Base-by-base conservation (phyloP, 192 early-diverging fungal genomes). In the Blastocladiella britannica region DNA sequence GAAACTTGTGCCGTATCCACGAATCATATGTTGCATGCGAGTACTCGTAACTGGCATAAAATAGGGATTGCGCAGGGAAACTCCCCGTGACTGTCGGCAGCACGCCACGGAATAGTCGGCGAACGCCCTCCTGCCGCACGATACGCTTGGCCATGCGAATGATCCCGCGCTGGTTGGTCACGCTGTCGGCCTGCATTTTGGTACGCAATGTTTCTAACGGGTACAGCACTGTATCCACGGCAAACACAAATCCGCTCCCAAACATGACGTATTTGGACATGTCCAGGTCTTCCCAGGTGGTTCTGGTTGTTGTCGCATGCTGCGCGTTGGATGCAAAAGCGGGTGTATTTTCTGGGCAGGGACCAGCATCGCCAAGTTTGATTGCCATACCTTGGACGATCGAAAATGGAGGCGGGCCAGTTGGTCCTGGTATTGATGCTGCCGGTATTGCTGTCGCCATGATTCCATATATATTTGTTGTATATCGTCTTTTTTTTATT, bases 151-250 rank as follows among this genome's bases (percentile, higher is more conserved):
- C n/a, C 37, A 47, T 20, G 37, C n/a, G 12, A 20, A 47, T 20
- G 7, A 47, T 47, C 12, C 37, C n/a, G 2, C n/a, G 12, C 9
- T 47, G 37, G 37, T 47, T 9, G 15, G 37, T 47, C 37, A 47
- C 37, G 4, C 37, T 52, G 23, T 75, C 64, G 7, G 63, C 60
- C 70, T 72, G 72, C 53, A 69, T 63, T 0, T 70, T 62, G 0
- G 66, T 70, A 57, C 72, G 69, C 51, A 75, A 57, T 20, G 70
- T 72, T 59, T 75, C 70, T 9, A 75, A 47, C 31, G 73, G 73
- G 55, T 68, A 75, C 25, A 72, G 29, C 18, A 28, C 51, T 12
- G 70, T 60, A 57, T 75, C 73, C 51, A 75, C 55, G n/a, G 26
- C 56, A 6, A 75, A 60, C 26, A 72, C 70, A 61, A 72, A 72